These are phyloP conservation scores for Pontederia crassipes DNA, from an alignment of 176 grass and related monocot species.

Conservation along the genomic window DNA sequence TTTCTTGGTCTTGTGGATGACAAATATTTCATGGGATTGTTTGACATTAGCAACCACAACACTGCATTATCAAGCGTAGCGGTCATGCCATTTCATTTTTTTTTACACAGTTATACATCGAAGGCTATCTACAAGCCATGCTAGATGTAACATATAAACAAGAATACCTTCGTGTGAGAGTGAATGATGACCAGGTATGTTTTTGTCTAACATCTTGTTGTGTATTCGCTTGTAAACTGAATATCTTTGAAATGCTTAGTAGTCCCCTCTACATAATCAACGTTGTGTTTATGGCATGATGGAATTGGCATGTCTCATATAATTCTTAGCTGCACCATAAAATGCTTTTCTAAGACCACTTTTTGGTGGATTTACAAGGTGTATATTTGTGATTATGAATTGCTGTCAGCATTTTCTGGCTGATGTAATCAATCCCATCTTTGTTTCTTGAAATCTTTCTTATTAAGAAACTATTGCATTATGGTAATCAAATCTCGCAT, in stretches of 20 bases:
- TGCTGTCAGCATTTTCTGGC: too few relatives aligned
- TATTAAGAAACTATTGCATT: too few relatives aligned
- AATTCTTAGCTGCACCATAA: too few relatives aligned
- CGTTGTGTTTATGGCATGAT: too few relatives aligned
- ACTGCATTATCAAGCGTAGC: background rate
- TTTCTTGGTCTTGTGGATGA: background rate
- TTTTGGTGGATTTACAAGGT: too few relatives aligned
- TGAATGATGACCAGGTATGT: conserved; percentile 62
- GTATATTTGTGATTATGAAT: too few relatives aligned
- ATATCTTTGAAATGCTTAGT: background rate
- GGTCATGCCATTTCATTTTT: background rate
- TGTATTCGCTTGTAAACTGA: background rate
- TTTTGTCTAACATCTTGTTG: conserved; percentile 4
- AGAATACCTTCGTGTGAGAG: conserved; percentile 77
- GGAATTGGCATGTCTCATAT: too few relatives aligned
- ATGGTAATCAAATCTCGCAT: too few relatives aligned
- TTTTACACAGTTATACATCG: conserved; percentile 57
- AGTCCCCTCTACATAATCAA: too few relatives aligned
- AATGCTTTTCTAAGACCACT: too few relatives aligned
- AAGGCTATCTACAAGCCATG: conserved; percentile 83
- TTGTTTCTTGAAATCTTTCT: background rate
- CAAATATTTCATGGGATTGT: background rate
- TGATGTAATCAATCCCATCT: background rate
- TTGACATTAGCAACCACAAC: background rate
- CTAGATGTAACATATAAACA: conserved; percentile 74